Conservation (phyloP, 257 asterid species). For the Thymus mandschuricus region DNA sequence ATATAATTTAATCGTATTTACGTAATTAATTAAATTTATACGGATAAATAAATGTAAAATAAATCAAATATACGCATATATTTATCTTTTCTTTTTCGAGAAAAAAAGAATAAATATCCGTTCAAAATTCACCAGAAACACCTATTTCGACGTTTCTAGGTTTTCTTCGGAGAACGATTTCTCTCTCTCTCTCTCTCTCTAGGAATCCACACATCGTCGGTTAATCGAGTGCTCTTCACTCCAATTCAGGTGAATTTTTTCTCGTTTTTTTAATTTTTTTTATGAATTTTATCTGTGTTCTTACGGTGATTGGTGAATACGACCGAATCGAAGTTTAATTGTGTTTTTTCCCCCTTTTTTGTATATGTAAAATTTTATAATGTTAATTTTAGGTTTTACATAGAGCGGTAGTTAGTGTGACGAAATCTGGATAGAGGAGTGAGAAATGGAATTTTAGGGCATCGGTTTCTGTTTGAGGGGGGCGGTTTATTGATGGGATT, state of each 20-base stretch:
- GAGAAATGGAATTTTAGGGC: constrained; percentile 2
- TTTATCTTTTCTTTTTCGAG: too few species aligned
- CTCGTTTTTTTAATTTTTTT: not conserved
- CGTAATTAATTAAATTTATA: too few species aligned
- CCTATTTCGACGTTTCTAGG: constrained; percentile 22
- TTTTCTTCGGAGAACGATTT: not conserved
- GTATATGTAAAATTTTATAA: not conserved
- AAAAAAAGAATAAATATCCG: too few species aligned
- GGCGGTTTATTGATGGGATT: not conserved
- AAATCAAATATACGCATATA: too few species aligned
- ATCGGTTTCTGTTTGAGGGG: not conserved
- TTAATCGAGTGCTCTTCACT: constrained; percentile 9
- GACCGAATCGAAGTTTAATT: not conserved
- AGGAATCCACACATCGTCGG: not conserved
- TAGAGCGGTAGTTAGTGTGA: not conserved
- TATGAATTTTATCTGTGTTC: constrained; percentile 3
- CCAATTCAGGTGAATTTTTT: not conserved
- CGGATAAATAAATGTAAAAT: too few species aligned
- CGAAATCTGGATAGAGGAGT: not conserved
- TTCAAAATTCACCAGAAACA: too few species aligned
- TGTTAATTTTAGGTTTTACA: not conserved
- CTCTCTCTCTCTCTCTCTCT: not conserved
- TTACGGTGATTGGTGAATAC: not conserved
- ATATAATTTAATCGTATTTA: too few species aligned
- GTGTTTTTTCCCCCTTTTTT: not conserved